Evolutionary conservation across 202 grass and related monocot genomes (phyloP).

Genomic region (Carex arenaria): DNA sequence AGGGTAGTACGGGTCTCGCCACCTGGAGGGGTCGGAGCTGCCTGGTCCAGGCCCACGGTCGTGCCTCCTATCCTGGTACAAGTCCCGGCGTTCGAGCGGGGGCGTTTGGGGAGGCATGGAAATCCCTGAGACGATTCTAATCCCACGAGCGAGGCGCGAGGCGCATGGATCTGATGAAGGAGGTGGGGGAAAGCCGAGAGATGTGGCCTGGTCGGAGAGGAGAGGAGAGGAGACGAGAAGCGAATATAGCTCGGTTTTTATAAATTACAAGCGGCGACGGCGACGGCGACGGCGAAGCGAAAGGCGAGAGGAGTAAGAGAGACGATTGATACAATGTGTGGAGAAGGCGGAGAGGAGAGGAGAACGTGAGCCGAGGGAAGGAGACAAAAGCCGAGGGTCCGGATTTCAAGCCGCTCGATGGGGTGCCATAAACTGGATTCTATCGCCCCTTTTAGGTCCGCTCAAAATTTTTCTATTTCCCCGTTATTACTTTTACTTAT

Average conservation of each 20-base stretch:
- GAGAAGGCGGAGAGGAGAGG: background rate
- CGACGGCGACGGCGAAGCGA: background rate
- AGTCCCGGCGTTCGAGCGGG: conserved; percentile 68
- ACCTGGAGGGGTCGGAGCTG: conserved; percentile 33
- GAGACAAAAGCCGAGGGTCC: conserved; percentile 40
- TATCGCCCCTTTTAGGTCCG: background rate
- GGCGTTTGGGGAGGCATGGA: conserved; percentile 57
- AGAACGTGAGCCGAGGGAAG: background rate
- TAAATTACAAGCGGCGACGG: background rate
- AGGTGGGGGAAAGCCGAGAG: background rate
- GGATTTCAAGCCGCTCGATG: conserved; percentile 39
- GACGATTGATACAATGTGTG: background rate
- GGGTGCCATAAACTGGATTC: background rate
- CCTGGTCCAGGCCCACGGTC: conserved; percentile 43
- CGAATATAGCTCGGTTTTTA: background rate
- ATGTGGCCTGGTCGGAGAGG: background rate
- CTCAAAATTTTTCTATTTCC: background rate
- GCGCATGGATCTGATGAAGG: conserved; percentile 16
- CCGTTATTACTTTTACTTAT: background rate
- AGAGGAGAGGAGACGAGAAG: background rate
- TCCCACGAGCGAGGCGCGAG: background rate
- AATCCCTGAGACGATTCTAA: conserved; percentile 16
- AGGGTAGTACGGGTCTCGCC: conserved; percentile 39
- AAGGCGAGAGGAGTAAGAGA: background rate
- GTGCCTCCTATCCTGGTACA: conserved; percentile 54